Conservation (phyloP, 768 basidiomycete genomes). For the Auricularia sp. region DNA sequence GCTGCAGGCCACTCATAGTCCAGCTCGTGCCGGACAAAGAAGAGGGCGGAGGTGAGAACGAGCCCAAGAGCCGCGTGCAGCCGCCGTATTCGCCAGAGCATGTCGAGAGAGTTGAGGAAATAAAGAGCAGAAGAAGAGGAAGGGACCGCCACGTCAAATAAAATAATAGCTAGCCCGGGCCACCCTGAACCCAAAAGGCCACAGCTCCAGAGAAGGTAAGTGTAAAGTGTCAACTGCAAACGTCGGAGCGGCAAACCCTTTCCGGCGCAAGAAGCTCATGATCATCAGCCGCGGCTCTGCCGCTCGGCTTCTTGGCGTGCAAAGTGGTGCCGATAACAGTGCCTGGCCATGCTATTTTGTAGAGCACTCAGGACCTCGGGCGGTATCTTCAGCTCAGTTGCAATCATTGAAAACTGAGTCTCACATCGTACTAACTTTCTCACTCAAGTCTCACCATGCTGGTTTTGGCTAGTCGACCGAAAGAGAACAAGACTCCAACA, state of each 20-base stretch:
- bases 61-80: neutral
- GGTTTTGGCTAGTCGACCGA: too few relatives aligned
- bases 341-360: neutral
- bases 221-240: neutral
- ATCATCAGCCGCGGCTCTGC: neutral
- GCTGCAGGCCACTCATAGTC: neutral
- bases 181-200: neutral
- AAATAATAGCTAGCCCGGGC: neutral
- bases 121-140: neutral
- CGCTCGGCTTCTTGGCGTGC: neutral
- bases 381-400: too few relatives aligned
- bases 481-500: too few relatives aligned
- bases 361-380: neutral
- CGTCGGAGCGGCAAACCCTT: neutral
- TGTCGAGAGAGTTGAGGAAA: neutral
- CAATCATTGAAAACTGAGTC: too few relatives aligned
- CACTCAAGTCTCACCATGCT: too few relatives aligned
- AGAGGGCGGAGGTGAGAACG: neutral
- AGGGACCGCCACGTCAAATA: neutral
- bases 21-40: neutral
- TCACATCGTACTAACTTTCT: too few relatives aligned
- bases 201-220: neutral
- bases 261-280: neutral
- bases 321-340: neutral
- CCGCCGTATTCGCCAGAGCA: neutral